Percentiles rank a stretch among this genome's conserved stretches.
Conservation (phyloP, 1,284 basidiomycete genomes). For the Microbotryum silenes-acaulis region DNA sequence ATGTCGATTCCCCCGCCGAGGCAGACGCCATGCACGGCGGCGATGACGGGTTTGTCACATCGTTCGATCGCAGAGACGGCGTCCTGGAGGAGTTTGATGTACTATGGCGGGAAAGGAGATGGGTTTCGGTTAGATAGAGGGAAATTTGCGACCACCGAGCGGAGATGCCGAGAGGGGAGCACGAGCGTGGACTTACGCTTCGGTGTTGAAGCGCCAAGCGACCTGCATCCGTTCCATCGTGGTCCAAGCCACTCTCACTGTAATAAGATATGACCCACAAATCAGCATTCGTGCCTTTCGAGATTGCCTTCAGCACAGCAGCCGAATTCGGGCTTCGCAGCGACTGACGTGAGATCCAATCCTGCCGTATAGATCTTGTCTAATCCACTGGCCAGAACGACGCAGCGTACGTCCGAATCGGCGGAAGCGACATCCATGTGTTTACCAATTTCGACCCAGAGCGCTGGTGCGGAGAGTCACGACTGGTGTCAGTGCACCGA, state of each 20-base stretch:
- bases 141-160: background rate
- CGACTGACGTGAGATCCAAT: slow-evolving; percentile 55
- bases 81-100: slow-evolving; percentile 55
- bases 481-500: background rate
- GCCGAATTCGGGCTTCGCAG: too few relatives aligned
- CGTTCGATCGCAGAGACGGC: slow-evolving; percentile 61
- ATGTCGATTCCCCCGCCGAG: slow-evolving; percentile 65
- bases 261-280: background rate
- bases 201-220: slow-evolving; percentile 18
- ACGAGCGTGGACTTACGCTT: slow-evolving; percentile 35
- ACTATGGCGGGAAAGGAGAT: slow-evolving; percentile 7
- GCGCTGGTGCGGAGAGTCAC: background rate
- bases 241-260: slow-evolving; percentile 12
- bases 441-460: slow-evolving; percentile 61
- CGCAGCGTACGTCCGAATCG: slow-evolving; percentile 56
- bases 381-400: slow-evolving; percentile 62
- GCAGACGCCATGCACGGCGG: slow-evolving; percentile 66
- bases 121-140: too few relatives aligned
- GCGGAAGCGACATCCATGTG: slow-evolving; percentile 50
- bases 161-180: background rate
- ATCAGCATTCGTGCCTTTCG: background rate
- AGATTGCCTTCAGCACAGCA: too few relatives aligned
- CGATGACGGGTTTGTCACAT: slow-evolving; percentile 77
- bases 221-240: slow-evolving; percentile 25
- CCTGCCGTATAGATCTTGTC: slow-evolving; percentile 73